phyloP scores from a whole-genome alignment of 306 rosid species.

The Dryas alaskensis region DNA sequence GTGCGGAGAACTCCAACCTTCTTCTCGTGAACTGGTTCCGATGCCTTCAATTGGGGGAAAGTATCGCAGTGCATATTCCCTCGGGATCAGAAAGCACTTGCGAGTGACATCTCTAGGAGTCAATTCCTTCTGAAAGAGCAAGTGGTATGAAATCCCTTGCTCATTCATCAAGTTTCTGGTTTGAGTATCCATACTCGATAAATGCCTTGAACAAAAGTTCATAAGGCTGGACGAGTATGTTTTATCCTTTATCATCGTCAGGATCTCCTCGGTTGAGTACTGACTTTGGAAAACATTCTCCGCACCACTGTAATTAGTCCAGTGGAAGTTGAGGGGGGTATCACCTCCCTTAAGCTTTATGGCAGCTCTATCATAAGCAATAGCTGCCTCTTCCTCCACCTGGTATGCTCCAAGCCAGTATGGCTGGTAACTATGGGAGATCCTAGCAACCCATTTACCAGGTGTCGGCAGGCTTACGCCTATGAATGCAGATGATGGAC shows the following conservation, averaged over 20 bases:
- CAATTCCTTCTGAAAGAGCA: conserved; percentile 11
- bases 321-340: conserved; percentile 16
- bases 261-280: conserved; percentile 12
- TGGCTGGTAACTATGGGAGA: not conserved
- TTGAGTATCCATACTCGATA: not conserved
- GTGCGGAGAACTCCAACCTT: no score
- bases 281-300: conserved; percentile 19
- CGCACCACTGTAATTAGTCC: not conserved
- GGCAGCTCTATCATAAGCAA: conserved; percentile 16
- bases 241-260: conserved; percentile 6
- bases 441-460: conserved; percentile 23
- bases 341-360: conserved; percentile 1
- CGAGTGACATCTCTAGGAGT: conserved; percentile 13
- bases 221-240: conserved; percentile 1
- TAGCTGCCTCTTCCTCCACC: conserved; percentile 16
- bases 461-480: not conserved
- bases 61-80: not conserved
- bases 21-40: not conserved
- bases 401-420: conserved; percentile 18
- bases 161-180: conserved; percentile 5
- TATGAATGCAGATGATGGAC: not conserved
- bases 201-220: not conserved
- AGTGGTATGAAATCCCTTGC: not conserved
- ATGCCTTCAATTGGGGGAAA: not conserved
- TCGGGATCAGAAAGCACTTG: conserved; percentile 11